Evolutionary conservation across 1,139 yeast species (phyloP), one percentile per base, ranked within the genome.

Genomic region (Torulaspora pretoriensis): DNA sequence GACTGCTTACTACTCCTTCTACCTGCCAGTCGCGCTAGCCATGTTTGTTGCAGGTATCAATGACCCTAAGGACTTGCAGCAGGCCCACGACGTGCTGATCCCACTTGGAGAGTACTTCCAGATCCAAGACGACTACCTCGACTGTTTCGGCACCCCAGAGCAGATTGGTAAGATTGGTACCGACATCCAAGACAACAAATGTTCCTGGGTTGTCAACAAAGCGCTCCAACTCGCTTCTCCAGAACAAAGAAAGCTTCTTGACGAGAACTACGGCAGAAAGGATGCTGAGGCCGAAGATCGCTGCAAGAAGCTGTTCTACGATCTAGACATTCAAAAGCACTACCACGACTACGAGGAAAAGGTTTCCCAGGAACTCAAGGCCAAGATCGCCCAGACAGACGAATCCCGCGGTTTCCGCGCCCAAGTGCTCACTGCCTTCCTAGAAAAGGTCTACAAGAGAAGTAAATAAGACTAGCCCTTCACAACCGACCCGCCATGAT

Each of bases 101-200:
- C 97, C 97, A 48, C 78, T 92, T 57, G 99, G 99, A 49, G 97
- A 94, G 70, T 94, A 94, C 68, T 94, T 94, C 83, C 99, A 94
- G 72, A 88, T 94, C 58, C 98, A 94, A 72, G 99, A 94, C 65
- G 99, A 94, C 68, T 94, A 74, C 72, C 79, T 94, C 59, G 99
- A 94, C 69, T 88, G 97, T 69, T 94, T 87, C 64, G 99, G 98
- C 53, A 89, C 94, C 57, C 97, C 98, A 38, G 95, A 86, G 64
- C 90, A 90, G 61, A 92, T 92, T 64, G 99, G 99, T 52, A 94
- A 94, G 75, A 88, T 94, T 56, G 99, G 99, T 56, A 94, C 98
- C 48, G 99, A 94, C 68, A 94, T 94, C 63, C 87, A 87, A 72
- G 99, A 94, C 69, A 94, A 94, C 78, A 94, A 94, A 71, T 94